Evolutionary conservation across 2,329 filamentous ascomycete genomes (phyloP).

Genomic region (Stemphylium lycopersici): DNA sequence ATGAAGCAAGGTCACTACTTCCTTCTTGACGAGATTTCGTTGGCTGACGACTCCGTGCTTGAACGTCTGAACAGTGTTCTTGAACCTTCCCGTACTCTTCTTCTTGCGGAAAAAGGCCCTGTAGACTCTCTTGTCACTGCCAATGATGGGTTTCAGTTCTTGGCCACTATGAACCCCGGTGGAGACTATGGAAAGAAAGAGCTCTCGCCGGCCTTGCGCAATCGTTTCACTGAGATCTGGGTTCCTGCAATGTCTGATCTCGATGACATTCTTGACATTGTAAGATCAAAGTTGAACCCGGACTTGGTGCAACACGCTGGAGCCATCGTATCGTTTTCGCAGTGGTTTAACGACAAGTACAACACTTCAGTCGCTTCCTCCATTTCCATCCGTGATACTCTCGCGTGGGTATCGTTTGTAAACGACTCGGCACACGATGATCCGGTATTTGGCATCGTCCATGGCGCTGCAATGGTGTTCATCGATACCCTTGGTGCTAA

Average conservation of each 20-base stretch:
- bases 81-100: slow-evolving; percentile 81
- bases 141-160: slow-evolving; percentile 83
- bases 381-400: slow-evolving; percentile 89
- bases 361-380: slow-evolving; percentile 76
- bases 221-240: slow-evolving; percentile 99
- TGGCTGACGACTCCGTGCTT: slow-evolving; percentile 95
- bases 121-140: slow-evolving; percentile 81
- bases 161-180: slow-evolving; percentile 98
- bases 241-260: slow-evolving; percentile 85
- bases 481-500: slow-evolving; percentile 95
- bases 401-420: slow-evolving; percentile 93
- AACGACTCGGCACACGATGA: slow-evolving; percentile 67
- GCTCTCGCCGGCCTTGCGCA: slow-evolving; percentile 89
- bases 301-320: slow-evolving; percentile 64
- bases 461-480: slow-evolving; percentile 94
- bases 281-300: slow-evolving; percentile 72
- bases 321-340: slow-evolving; percentile 82
- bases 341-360: slow-evolving; percentile 87
- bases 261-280: slow-evolving; percentile 86
- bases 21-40: slow-evolving; percentile 94
- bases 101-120: slow-evolving; percentile 92
- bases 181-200: slow-evolving; percentile 99
- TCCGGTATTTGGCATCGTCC: slow-evolving; percentile 64
- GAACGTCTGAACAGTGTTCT: slow-evolving; percentile 96
- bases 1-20: slow-evolving; percentile 93